A percentile compares a stretch with the other conserved stretches of the same genome.
Conservation (phyloP, 441 rosid species). For the Erodium moschatum region DNA sequence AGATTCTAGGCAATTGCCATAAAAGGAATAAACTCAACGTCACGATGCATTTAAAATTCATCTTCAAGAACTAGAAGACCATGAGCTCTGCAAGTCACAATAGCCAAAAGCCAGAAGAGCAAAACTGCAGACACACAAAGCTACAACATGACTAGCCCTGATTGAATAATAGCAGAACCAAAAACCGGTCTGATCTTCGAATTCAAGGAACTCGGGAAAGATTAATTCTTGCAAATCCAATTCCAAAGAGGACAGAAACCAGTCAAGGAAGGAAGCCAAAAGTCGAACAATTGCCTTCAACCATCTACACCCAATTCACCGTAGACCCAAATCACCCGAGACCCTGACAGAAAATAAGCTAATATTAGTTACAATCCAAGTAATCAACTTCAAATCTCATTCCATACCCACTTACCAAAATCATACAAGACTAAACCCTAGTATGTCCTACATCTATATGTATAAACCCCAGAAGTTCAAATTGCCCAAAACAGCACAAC, state of each 20-base stretch:
- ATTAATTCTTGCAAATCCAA: not conserved
- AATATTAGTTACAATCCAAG: not conserved
- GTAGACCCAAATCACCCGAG: not conserved
- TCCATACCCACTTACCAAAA: not conserved
- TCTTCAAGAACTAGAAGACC: not conserved
- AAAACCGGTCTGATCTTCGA: not conserved
- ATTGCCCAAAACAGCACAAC: not conserved
- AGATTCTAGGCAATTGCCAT: conserved; percentile 31
- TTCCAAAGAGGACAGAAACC: not conserved
- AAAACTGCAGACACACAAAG: not conserved
- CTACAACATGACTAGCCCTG: too few relatives aligned
- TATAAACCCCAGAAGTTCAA: not conserved
- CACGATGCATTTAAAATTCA: not conserved
- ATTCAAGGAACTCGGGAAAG: not conserved
- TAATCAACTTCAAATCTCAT: not conserved
- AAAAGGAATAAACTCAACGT: conserved; percentile 32
- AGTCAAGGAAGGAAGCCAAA: not conserved
- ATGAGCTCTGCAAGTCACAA: not conserved
- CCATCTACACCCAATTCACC: not conserved
- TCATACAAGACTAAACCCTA: not conserved
- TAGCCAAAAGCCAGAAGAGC: not conserved
- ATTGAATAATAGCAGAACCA: not conserved
- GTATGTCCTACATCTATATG: not conserved
- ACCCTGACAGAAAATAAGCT: not conserved
- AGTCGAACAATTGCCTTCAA: not conserved